These are phyloP conservation scores for Lactifluus subvellereus DNA, from an alignment of 768 basidiomycete species.

Conservation along the genomic window DNA sequence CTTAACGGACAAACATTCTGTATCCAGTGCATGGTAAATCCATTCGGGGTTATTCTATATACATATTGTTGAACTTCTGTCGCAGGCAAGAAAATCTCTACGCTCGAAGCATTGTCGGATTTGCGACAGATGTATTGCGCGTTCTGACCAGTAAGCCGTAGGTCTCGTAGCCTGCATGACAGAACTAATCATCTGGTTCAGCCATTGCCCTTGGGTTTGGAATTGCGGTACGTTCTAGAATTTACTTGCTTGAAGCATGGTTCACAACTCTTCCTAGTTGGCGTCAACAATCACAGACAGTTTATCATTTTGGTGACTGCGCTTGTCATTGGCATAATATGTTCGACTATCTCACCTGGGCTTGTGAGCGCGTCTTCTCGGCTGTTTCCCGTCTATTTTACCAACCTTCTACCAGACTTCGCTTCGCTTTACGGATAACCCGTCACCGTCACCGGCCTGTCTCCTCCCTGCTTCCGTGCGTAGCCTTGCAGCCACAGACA, in stretches of 20 bases:
- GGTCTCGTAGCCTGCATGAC: not conserved
- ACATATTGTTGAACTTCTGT: not conserved
- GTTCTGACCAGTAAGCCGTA: slow-evolving; percentile 82
- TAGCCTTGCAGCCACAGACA: slow-evolving; percentile 59
- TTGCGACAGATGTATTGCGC: slow-evolving; percentile 83
- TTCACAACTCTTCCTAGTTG: slow-evolving; percentile 34
- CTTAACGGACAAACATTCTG: too few species aligned
- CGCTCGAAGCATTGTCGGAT: slow-evolving; percentile 93
- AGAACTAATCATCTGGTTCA: slow-evolving; percentile 30
- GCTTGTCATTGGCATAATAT: too few species aligned
- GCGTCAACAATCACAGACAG: too few species aligned
- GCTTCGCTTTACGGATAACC: slow-evolving; percentile 37
- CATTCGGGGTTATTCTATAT: too few species aligned
- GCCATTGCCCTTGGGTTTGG: slow-evolving; percentile 99
- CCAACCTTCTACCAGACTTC: slow-evolving; percentile 44
- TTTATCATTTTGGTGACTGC: too few species aligned
- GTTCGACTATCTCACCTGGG: slow-evolving; percentile 33
- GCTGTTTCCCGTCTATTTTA: slow-evolving; percentile 1
- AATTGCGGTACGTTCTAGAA: slow-evolving; percentile 72
- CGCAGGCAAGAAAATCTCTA: slow-evolving; percentile 77
- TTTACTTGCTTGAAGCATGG: not conserved
- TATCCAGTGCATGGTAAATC: slow-evolving; percentile 85
- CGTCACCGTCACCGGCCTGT: slow-evolving; percentile 52
- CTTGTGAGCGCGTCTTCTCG: slow-evolving; percentile 49
- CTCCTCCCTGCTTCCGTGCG: slow-evolving; percentile 67